Conservation (phyloP, 805 yeast species). For the Huiozyma naganishii region DNA sequence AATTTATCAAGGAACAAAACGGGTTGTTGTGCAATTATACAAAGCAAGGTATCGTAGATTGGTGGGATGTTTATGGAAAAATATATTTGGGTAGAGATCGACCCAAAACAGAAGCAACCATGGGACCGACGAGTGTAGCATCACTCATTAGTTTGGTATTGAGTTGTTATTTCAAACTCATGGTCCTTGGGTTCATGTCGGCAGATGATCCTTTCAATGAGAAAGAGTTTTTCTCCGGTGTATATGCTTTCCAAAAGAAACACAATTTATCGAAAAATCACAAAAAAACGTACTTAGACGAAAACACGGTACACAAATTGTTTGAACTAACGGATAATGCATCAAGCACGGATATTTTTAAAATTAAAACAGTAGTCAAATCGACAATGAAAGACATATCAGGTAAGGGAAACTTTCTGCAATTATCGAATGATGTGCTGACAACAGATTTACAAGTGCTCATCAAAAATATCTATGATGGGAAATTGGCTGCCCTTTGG, state of each 20-base stretch:
- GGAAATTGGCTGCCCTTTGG: slow-evolving; percentile 36
- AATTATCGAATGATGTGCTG: slow-evolving; percentile 29
- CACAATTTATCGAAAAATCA: slow-evolving; percentile 33
- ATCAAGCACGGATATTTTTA: slow-evolving; percentile 34
- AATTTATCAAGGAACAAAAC: slow-evolving; percentile 55
- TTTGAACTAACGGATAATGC: slow-evolving; percentile 38
- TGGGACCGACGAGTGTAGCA: slow-evolving; percentile 61
- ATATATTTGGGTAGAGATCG: slow-evolving; percentile 20
- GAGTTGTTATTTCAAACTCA: slow-evolving; percentile 54
- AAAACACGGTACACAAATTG: slow-evolving; percentile 40
- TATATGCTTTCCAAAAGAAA: slow-evolving; percentile 72
- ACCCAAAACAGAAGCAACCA: slow-evolving; percentile 37
- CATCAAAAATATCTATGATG: slow-evolving; percentile 24
- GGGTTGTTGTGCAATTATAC: slow-evolving; percentile 79
- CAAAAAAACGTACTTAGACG: slow-evolving; percentile 44
- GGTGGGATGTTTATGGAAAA: slow-evolving; percentile 76
- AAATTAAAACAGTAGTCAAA: slow-evolving; percentile 57
- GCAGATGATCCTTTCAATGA: slow-evolving; percentile 78
- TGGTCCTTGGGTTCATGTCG: slow-evolving; percentile 48
- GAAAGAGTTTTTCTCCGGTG: slow-evolving; percentile 52
- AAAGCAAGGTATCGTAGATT: slow-evolving; percentile 51
- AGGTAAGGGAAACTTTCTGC: slow-evolving; percentile 29
- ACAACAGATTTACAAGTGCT: slow-evolving; percentile 30
- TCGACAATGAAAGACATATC: slow-evolving; percentile 60
- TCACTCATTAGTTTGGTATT: slow-evolving; percentile 71